Evolutionary conservation across 116 monocot species (phyloP).

Genomic region (Phalaenopsis hybrid): DNA sequence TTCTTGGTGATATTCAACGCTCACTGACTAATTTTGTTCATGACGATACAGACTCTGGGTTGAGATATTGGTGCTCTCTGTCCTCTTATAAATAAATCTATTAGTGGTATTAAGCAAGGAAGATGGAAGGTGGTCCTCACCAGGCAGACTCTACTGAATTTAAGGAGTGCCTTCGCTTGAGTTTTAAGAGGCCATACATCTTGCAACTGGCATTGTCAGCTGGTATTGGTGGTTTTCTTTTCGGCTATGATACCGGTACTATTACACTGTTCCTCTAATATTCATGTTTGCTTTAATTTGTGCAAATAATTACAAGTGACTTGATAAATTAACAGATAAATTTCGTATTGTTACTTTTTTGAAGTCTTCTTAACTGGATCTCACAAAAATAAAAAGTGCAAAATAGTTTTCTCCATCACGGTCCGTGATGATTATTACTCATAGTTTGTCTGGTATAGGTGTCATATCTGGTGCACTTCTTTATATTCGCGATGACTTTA

Average conservation of each 20-base stretch:
- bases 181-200: conserved; percentile 8
- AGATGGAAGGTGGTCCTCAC: conserved; percentile 10
- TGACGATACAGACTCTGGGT: neutral
- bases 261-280: neutral
- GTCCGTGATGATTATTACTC: neutral
- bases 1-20: neutral
- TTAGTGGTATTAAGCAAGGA: neutral
- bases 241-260: conserved; percentile 23
- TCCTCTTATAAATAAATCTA: neutral
- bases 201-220: conserved; percentile 13
- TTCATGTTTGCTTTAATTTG: neutral
- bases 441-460: conserved; percentile 18
- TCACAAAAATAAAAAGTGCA: neutral
- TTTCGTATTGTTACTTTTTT: neutral
- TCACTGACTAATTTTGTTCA: neutral
- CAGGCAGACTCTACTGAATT: conserved; percentile 11
- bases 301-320: neutral
- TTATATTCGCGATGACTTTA: conserved; percentile 83
- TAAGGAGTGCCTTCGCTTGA: conserved; percentile 12
- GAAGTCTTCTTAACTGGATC: neutral
- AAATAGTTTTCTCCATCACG: neutral
- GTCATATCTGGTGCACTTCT: conserved; percentile 90
- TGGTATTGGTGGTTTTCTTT: conserved; percentile 19
- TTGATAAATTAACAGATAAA: neutral
- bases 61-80: neutral